A percentile compares a stretch with the other conserved stretches of the same genome.
Evolutionary conservation across 164 flowering plant genomes (phyloP).

Genomic region (Paratinospora sagittata): DNA sequence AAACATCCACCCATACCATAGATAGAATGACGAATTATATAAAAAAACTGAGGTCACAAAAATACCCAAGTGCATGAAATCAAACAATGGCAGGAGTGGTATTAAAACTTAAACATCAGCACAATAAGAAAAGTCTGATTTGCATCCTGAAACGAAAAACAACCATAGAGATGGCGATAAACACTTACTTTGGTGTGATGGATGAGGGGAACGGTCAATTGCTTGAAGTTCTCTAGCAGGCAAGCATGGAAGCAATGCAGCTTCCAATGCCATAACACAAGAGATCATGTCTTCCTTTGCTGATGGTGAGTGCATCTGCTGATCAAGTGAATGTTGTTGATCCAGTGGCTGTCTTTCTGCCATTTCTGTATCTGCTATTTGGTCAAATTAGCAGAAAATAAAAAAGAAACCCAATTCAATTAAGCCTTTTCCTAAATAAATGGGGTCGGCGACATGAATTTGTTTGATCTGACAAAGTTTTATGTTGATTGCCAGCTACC

Average conservation of each 20-base stretch:
- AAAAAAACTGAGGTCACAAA: background rate
- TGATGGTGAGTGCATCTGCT: conserved; percentile 32
- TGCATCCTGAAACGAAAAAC: background rate
- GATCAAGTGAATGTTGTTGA: conserved; percentile 27
- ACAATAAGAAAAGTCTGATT: background rate
- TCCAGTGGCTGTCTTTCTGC: conserved; percentile 21
- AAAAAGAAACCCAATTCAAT: too few species aligned
- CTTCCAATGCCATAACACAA: conserved; percentile 71
- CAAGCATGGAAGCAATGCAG: conserved; percentile 90
- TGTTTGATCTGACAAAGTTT: too few species aligned
- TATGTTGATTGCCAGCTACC: too few species aligned
- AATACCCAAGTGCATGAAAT: background rate
- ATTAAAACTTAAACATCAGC: background rate
- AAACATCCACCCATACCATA: background rate
- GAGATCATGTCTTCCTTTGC: conserved; percentile 60
- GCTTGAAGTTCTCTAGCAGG: conserved; percentile 98
- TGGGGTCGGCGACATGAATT: too few species aligned
- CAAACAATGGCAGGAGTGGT: background rate
- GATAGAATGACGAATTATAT: background rate
- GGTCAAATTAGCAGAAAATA: too few species aligned
- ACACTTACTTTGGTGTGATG: conserved; percentile 85
- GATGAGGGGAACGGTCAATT: conserved; percentile 89
- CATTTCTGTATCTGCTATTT: conserved; percentile 8
- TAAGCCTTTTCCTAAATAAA: too few species aligned
- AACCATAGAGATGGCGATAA: background rate